Percentiles rank a stretch among this genome's conserved stretches.
phyloP scores from a whole-genome alignment of 495 filamentous ascomycete genomes.

The Xylaria longipes region DNA sequence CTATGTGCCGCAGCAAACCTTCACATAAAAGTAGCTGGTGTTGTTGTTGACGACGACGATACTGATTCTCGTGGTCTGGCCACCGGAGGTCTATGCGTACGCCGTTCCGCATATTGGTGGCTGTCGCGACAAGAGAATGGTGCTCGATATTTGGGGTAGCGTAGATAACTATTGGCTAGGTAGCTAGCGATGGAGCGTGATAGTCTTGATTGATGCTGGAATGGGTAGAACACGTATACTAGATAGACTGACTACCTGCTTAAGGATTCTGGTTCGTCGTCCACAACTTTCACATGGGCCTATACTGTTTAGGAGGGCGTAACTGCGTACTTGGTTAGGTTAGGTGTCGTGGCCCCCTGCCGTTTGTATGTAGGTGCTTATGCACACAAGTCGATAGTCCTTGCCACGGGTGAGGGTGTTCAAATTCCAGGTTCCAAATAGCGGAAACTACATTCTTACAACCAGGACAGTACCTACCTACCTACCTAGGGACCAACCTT shows the following conservation, averaged over 20 bases:
- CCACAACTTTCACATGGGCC: background rate
- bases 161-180: background rate
- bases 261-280: background rate
- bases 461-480: background rate
- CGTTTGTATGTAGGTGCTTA: background rate
- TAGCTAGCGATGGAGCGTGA: background rate
- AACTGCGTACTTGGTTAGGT: background rate
- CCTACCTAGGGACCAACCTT: too few species aligned
- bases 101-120: conserved; percentile 9
- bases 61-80: too few species aligned
- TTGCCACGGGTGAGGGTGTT: background rate
- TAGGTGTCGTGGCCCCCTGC: background rate
- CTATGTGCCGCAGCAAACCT: too few species aligned
- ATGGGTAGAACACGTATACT: background rate
- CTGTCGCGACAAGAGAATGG: background rate
- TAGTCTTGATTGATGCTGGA: background rate
- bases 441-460: background rate
- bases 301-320: background rate
- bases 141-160: background rate
- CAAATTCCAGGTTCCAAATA: background rate
- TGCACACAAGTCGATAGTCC: background rate
- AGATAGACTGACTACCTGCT: background rate
- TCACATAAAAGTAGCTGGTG: too few species aligned
- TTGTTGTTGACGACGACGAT: background rate
- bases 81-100: background rate